Evolutionary conservation across 2,329 filamentous ascomycete species (phyloP).

Genomic region (Stachybotrys echinatus): DNA sequence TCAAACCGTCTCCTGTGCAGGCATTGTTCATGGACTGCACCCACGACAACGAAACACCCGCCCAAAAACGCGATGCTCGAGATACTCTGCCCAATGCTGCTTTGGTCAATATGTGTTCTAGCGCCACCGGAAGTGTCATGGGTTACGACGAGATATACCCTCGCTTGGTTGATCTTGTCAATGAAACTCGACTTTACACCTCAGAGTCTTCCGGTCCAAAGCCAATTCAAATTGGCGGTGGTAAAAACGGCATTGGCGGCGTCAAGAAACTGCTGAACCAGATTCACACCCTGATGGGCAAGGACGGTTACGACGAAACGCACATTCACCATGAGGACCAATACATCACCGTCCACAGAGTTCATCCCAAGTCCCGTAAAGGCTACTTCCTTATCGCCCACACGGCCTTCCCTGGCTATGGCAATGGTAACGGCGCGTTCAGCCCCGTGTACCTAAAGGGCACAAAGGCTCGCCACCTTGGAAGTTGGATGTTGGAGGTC

Average conservation of each 20-base stretch:
- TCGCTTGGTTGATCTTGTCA: constrained; percentile 84
- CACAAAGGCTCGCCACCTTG: constrained; percentile 79
- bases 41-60: constrained; percentile 94
- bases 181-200: constrained; percentile 78
- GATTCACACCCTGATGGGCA: constrained; percentile 93
- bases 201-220: constrained; percentile 63
- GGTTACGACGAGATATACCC: constrained; percentile 97
- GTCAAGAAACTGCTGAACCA: constrained; percentile 92
- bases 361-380: constrained; percentile 86
- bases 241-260: constrained; percentile 80
- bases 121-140: constrained; percentile 92
- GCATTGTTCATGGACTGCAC: constrained; percentile 99
- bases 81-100: constrained; percentile 94
- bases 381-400: constrained; percentile 95
- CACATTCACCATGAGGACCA: constrained; percentile 96
- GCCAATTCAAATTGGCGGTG: constrained; percentile 59
- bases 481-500: constrained; percentile 89
- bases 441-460: constrained; percentile 74
- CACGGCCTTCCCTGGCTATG: constrained; percentile 89
- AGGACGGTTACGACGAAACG: constrained; percentile 89
- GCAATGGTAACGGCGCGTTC: constrained; percentile 76
- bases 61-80: constrained; percentile 88
- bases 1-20: constrained; percentile 84
- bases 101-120: constrained; percentile 92
- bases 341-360: constrained; percentile 92